phyloP scores from a whole-genome alignment of 805 yeast species.

The Yarrowia yakushimensis region DNA sequence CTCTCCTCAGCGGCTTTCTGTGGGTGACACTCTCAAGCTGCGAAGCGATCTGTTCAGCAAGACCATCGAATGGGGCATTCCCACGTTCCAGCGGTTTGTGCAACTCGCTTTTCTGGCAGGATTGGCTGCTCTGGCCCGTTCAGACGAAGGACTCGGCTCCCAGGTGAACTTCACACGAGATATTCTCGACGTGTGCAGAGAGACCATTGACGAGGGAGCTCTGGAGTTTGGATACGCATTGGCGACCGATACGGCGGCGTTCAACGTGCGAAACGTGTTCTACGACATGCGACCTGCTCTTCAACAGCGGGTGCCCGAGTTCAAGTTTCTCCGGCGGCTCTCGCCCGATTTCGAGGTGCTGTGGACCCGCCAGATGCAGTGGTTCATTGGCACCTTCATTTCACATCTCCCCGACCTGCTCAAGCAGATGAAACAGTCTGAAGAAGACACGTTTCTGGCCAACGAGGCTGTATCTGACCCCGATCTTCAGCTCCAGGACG shows the following conservation, averaged over 20 bases:
- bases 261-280: constrained; percentile 27
- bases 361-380: constrained; percentile 30
- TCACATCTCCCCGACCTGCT: constrained; percentile 41
- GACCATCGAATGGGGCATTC: constrained; percentile 32
- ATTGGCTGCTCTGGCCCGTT: constrained; percentile 28
- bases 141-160: constrained; percentile 24
- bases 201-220: constrained; percentile 39
- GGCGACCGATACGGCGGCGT: constrained; percentile 35
- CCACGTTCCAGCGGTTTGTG: constrained; percentile 34
- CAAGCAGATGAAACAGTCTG: constrained; percentile 40
- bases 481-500: constrained; percentile 42
- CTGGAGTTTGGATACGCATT: constrained; percentile 40
- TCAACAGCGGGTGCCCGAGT: constrained; percentile 35
- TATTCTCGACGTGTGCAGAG: constrained; percentile 32
- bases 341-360: constrained; percentile 21
- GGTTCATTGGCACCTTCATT: constrained; percentile 35
- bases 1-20: neutral
- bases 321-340: constrained; percentile 21
- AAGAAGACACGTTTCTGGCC: constrained; percentile 40
- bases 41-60: constrained; percentile 20
- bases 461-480: constrained; percentile 29
- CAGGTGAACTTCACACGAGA: constrained; percentile 31
- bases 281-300: constrained; percentile 33
- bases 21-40: constrained; percentile 2
- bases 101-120: constrained; percentile 30